Percentiles rank a stretch among this genome's conserved stretches.
phyloP scores from a whole-genome alignment of 306 rosid species.

The Ormosia emarginata region DNA sequence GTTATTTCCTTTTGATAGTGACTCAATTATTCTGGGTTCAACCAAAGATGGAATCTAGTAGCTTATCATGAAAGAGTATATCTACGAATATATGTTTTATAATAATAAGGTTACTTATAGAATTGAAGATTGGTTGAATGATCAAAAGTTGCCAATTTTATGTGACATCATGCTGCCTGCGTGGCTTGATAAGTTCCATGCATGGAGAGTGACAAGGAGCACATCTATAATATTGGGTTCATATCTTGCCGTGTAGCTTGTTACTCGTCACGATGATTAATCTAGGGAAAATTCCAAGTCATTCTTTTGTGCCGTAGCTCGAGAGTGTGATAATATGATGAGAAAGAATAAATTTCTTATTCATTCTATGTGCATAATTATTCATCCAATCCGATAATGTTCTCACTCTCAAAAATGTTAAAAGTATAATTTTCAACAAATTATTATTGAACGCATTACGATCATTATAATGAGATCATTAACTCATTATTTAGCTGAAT shows the following conservation, averaged over 20 bases:
- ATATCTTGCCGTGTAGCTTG: background rate
- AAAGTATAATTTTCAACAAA: background rate
- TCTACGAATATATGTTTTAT: background rate
- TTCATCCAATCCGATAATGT: background rate
- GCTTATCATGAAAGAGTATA: background rate
- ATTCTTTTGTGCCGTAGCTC: background rate
- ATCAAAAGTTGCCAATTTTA: background rate
- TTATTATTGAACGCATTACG: background rate
- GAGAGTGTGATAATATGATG: background rate
- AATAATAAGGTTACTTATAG: background rate
- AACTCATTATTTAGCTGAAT: background rate
- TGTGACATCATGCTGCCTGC: background rate
- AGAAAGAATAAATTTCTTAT: background rate
- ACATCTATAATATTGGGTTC: background rate
- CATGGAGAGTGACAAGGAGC: background rate
- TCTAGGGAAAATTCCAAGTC: background rate
- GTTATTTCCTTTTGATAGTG: background rate
- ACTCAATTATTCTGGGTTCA: background rate
- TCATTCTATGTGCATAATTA: background rate
- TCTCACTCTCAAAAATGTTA: background rate
- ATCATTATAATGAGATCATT: background rate
- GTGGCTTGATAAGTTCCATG: background rate
- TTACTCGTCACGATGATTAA: background rate
- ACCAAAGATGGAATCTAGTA: background rate
- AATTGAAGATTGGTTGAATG: background rate